Evolutionary conservation across 345 rosid species (phyloP).

Genomic region (Orychophragmus violaceus): DNA sequence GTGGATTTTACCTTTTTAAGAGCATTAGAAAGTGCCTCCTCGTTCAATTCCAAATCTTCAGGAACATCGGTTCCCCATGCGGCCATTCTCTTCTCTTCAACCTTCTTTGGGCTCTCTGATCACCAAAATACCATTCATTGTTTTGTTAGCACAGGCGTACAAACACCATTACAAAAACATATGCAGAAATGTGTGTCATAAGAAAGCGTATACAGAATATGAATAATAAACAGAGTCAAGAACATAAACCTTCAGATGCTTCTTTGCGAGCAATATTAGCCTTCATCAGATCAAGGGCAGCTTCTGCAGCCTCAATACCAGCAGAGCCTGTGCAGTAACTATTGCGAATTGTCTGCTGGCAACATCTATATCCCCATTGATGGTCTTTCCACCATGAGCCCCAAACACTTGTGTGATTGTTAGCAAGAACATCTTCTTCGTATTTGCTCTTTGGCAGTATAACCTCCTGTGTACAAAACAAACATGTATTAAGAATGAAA

Average conservation of each 20-base stretch:
- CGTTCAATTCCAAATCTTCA: constrained; percentile 57
- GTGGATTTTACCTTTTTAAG: constrained; percentile 40
- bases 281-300: constrained; percentile 77
- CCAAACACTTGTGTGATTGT: constrained; percentile 80
- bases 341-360: constrained; percentile 70
- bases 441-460: constrained; percentile 66
- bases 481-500: background rate
- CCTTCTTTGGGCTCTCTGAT: constrained; percentile 30
- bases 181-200: background rate
- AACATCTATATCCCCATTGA: constrained; percentile 90
- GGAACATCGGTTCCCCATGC: constrained; percentile 79
- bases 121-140: background rate
- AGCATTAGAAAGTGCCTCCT: constrained; percentile 52
- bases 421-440: constrained; percentile 55
- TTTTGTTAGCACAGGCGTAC: constrained; percentile 1
- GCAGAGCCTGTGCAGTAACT: constrained; percentile 92
- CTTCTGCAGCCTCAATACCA: constrained; percentile 91
- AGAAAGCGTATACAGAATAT: too few species aligned
- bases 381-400: constrained; percentile 95
- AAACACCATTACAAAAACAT: background rate
- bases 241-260: constrained; percentile 39
- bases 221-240: constrained; percentile 2
- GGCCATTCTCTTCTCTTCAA: constrained; percentile 60
- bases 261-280: constrained; percentile 73
- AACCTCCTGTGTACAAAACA: constrained; percentile 36